These are phyloP conservation scores for Fusarium coicis DNA, from an alignment of 2,329 filamentous ascomycete species.

Conservation along the genomic window DNA sequence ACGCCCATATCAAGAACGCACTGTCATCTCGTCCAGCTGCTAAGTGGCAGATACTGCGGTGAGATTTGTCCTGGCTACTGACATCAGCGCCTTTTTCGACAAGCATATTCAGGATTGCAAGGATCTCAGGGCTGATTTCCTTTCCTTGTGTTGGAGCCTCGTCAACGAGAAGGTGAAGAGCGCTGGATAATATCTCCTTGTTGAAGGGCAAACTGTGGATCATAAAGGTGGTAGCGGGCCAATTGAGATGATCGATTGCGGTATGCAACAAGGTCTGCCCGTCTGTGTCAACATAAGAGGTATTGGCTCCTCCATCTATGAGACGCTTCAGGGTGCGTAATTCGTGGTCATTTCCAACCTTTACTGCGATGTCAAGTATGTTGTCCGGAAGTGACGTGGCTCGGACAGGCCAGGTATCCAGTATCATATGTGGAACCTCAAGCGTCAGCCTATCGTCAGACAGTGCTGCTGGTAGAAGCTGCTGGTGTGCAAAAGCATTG, in stretches of 20 bases:
- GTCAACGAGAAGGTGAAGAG: accelerated
- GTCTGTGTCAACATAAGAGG: accelerated
- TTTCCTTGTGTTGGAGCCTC: not conserved
- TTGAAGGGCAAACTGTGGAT: accelerated
- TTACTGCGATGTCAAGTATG: not conserved
- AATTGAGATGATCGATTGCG: not conserved
- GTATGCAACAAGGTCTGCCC: accelerated
- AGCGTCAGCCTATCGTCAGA: accelerated
- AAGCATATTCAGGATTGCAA: accelerated
- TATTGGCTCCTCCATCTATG: not conserved
- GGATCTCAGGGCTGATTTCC: accelerated
- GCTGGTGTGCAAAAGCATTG: not conserved
- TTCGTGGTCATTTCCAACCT: accelerated
- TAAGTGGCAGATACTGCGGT: not conserved
- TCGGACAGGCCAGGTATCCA: not conserved
- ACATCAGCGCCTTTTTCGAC: accelerated
- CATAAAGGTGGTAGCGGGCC: accelerated
- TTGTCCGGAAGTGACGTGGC: accelerated
- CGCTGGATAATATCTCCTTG: accelerated
- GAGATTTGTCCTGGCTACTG: accelerated
- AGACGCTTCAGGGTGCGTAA: not conserved
- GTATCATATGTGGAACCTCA: accelerated
- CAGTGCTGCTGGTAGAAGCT: not conserved
- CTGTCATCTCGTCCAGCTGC: not conserved
- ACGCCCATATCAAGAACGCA: accelerated